Conservation (phyloP, 805 yeast genomes). For the Hanseniaspora mollemarum region DNA sequence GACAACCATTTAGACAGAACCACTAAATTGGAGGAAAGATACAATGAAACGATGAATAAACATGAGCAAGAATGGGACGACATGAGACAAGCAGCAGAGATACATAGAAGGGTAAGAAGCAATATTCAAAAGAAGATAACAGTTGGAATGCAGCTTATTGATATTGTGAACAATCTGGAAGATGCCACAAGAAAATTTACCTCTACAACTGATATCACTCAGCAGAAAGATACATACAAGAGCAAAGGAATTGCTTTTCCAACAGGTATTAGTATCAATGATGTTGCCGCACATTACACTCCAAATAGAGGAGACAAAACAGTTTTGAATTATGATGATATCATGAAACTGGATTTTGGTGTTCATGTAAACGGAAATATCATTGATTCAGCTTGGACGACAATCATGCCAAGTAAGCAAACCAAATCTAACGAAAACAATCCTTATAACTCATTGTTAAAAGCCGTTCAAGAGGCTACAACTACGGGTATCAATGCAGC, state of each 20-base stretch:
- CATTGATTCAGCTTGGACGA: constrained; percentile 89
- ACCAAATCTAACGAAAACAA: constrained; percentile 35
- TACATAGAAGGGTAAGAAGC: constrained; percentile 81
- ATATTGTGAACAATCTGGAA: constrained; percentile 82
- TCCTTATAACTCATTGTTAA: constrained; percentile 64
- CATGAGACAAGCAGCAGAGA: constrained; percentile 90
- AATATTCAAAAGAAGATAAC: constrained; percentile 60
- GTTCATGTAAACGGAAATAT: constrained; percentile 92
- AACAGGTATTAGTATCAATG: constrained; percentile 87
- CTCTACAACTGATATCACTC: constrained; percentile 47
- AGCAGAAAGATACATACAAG: constrained; percentile 32
- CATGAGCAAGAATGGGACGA: constrained; percentile 58
- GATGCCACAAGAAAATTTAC: constrained; percentile 66
- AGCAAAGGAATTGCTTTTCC: constrained; percentile 93
- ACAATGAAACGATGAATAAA: constrained; percentile 46
- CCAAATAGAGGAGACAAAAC: constrained; percentile 91
- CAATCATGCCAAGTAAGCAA: constrained; percentile 41
- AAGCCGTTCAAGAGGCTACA: constrained; percentile 87
- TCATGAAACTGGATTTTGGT: constrained; percentile 93
- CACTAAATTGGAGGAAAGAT: constrained; percentile 77
- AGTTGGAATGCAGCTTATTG: constrained; percentile 89
- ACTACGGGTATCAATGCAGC: constrained; percentile 85
- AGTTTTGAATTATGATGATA: constrained; percentile 73
- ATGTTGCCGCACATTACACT: constrained; percentile 95
- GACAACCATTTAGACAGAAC: constrained; percentile 57